Evolutionary conservation across 2,329 filamentous ascomycete genomes (phyloP).

Genomic region (Coleophoma crateriformis): DNA sequence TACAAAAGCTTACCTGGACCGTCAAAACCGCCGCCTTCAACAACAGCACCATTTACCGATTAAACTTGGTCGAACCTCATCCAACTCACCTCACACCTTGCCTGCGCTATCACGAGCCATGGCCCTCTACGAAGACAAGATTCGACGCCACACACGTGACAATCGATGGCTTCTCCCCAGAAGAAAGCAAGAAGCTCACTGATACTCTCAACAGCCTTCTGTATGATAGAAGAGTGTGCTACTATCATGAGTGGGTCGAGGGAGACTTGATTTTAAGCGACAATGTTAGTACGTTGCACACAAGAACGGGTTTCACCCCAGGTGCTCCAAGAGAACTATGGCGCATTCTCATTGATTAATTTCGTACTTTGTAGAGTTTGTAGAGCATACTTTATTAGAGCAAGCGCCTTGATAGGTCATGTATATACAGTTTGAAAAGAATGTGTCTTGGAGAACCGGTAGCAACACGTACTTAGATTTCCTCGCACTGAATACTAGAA

Average conservation of each 20-base stretch:
- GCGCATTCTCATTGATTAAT: constrained; percentile 43
- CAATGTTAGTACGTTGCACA: constrained; percentile 44
- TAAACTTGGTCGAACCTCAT: constrained; percentile 40
- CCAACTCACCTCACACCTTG: constrained; percentile 40
- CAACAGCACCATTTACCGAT: constrained; percentile 32
- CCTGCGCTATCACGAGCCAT: constrained; percentile 49
- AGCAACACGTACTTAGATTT: too few species aligned
- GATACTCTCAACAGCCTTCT: constrained; percentile 21
- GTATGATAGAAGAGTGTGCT: constrained; percentile 43
- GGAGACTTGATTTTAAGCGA: constrained; percentile 49
- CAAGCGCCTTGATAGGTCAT: too few species aligned
- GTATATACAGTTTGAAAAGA: too few species aligned
- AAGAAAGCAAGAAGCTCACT: constrained; percentile 8
- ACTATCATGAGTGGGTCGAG: constrained; percentile 47
- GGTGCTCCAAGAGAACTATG: constrained; percentile 41
- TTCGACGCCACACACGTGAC: constrained; percentile 40
- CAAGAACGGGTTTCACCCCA: constrained; percentile 37
- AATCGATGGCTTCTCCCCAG: constrained; percentile 29
- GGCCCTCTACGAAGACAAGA: constrained; percentile 43
- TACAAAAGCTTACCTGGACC: constrained; percentile 30
- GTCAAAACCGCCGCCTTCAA: constrained; percentile 43
- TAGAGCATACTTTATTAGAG: too few species aligned
- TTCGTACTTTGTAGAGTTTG: too few species aligned
- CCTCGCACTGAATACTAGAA: too few species aligned
- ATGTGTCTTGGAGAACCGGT: too few species aligned